Base-by-base conservation (phyloP, 2,329 filamentous ascomycete genomes). In the Coniella vitis region DNA sequence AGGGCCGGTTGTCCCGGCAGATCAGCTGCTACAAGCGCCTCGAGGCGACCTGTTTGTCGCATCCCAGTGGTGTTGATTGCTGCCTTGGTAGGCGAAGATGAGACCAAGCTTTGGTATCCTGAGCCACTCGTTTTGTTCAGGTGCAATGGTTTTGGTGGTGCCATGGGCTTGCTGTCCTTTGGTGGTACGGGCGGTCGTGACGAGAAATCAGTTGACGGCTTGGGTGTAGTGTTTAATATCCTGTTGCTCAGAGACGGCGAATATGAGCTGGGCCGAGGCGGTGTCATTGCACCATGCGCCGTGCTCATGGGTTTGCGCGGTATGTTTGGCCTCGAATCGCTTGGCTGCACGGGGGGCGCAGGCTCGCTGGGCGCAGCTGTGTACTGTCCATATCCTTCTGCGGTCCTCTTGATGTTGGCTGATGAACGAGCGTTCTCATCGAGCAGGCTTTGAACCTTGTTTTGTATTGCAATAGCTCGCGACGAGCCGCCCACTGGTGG, bases 321-420 rank as follows among this genome's bases (percentile, higher is more conserved):
- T 12, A 77, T 61, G 19, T 68, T 66, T 2, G 74, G 75, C 1
- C 65, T 56, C 21, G 65, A 53, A 54, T 68, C 70, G 17, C 69
- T 68, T 8, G 60, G 37, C 44, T 64, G 68, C 54, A 54, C 65
- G 7, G 59, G 37, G 42, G 64, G 68, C 54, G 55, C 65, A n/a
- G 63, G 58, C 14, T 65, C 58, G 4, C 68, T 41, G 16, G 38
- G 22, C 8, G 38, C 64, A 3, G 67, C 86, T 17, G 90, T 90
- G 64, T 87, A 96, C 52, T 84, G 84, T 7, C 93, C 93, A 63
- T 97, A 97, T 0, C 91, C 91, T 55, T 90, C 84, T 1, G 90
- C 90, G 1, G 89, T 95, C 43, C 74, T 69, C 56, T 83, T 81
- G 22, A 79, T 76, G 13, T 70, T 68, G 1, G 75, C 63, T 1